These are phyloP conservation scores for Zygnema cylindricum DNA, from an alignment of 139 green algal genomes.

Conservation along the genomic window DNA sequence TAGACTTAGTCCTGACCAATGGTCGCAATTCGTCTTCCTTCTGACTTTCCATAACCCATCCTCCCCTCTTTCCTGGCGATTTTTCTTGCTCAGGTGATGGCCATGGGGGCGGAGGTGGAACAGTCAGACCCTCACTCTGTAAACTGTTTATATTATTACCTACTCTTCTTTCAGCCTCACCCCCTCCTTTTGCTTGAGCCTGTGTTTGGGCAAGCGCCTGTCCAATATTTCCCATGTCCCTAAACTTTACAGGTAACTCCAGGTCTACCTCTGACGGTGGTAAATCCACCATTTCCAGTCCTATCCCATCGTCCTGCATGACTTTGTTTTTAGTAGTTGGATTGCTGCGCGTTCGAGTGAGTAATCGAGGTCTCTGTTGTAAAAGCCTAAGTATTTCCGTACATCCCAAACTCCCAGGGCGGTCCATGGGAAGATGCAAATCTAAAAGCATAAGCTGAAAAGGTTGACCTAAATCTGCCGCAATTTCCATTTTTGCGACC, in stretches of 20 bases:
- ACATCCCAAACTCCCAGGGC: neutral
- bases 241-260: neutral
- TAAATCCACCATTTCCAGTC: neutral
- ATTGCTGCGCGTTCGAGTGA: neutral
- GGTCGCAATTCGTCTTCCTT: neutral
- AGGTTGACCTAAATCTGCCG: neutral
- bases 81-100: neutral
- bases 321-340: neutral
- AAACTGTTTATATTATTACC: too few species aligned
- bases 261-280: neutral
- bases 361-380: neutral
- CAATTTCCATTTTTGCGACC: neutral
- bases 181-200: neutral
- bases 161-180: too few species aligned
- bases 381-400: neutral
- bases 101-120: neutral
- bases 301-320: neutral
- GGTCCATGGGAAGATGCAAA: neutral
- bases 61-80: neutral
- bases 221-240: neutral
- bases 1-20: neutral
- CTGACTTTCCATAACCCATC: neutral
- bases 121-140: neutral
- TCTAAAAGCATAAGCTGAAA: conserved; percentile 35
- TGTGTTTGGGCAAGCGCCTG: neutral